A percentile compares a stretch with the other conserved stretches of the same genome.
phyloP scores from a whole-genome alignment of 345 rosid species.

The Reutealis trisperma region DNA sequence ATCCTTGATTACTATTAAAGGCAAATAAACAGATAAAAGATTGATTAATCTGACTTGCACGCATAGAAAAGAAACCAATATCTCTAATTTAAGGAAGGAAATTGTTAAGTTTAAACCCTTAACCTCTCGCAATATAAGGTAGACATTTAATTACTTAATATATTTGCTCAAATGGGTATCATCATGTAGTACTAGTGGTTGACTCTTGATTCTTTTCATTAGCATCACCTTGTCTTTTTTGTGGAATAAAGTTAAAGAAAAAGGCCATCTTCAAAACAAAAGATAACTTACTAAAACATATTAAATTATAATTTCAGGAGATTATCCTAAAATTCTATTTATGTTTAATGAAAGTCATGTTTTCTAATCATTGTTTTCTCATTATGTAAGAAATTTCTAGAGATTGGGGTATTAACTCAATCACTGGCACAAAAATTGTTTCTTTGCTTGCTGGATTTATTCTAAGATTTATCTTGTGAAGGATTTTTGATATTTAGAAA shows the following conservation, averaged over 20 bases:
- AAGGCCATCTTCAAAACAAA: neutral
- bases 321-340: neutral
- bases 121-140: neutral
- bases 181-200: neutral
- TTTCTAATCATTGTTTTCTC: neutral
- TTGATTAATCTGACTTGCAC: no score
- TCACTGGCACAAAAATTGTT: conserved; percentile 85
- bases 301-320: neutral
- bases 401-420: conserved; percentile 86
- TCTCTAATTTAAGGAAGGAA: neutral
- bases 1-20: no score
- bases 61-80: no score
- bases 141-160: neutral
- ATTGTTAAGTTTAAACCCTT: neutral
- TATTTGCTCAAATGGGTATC: neutral
- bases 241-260: neutral
- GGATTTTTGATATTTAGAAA: conserved; percentile 62
- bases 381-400: conserved; percentile 66
- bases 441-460: conserved; percentile 81
- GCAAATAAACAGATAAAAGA: no score
- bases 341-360: neutral
- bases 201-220: neutral
- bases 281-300: neutral
- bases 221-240: neutral
- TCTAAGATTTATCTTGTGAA: conserved; percentile 77